These are phyloP conservation scores for Esteya vermicola DNA, from an alignment of 2,329 filamentous ascomycete species.

Conservation along the genomic window DNA sequence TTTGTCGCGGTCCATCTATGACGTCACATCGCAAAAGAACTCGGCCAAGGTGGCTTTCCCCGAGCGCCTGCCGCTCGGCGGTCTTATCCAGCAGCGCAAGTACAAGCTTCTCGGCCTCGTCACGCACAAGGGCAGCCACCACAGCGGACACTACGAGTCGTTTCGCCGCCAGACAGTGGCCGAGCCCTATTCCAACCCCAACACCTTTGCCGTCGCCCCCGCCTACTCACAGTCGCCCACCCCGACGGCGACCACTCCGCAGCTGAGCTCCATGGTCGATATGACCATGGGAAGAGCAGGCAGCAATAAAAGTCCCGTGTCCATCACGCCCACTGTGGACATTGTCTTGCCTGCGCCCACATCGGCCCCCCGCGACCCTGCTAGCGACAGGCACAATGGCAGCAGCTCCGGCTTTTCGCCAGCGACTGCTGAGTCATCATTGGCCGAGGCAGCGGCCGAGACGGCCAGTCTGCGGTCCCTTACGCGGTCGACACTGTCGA, in stretches of 20 bases:
- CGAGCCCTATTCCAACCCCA: slow-evolving; percentile 68
- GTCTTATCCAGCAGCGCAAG: slow-evolving; percentile 59
- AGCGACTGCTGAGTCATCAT: no score
- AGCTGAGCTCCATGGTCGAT: no score
- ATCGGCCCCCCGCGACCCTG: slow-evolving; percentile 10
- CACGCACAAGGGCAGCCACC: slow-evolving; percentile 88
- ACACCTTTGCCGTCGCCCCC: slow-evolving; percentile 61
- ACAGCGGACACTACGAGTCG: slow-evolving; percentile 94
- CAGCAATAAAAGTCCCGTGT: no score
- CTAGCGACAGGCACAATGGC: slow-evolving; percentile 11
- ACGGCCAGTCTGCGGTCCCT: slow-evolving; percentile 40
- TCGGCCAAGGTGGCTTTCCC: slow-evolving; percentile 88
- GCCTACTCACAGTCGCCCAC: slow-evolving; percentile 54
- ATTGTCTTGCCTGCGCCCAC: no score
- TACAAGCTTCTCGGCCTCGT: slow-evolving; percentile 81
- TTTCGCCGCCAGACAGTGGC: slow-evolving; percentile 76
- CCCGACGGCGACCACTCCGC: slow-evolving; percentile 32
- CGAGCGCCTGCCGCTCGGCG: slow-evolving; percentile 69
- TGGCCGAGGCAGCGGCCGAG: slow-evolving; percentile 29
- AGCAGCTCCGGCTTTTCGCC: slow-evolving; percentile 20
- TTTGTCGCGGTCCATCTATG: slow-evolving; percentile 85
- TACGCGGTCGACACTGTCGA: slow-evolving; percentile 38
- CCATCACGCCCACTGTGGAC: no score
- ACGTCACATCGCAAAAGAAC: slow-evolving; percentile 75
- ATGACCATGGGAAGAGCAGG: no score